Conservation (phyloP, 805 yeast genomes). For the Hanseniaspora valbyensis region DNA sequence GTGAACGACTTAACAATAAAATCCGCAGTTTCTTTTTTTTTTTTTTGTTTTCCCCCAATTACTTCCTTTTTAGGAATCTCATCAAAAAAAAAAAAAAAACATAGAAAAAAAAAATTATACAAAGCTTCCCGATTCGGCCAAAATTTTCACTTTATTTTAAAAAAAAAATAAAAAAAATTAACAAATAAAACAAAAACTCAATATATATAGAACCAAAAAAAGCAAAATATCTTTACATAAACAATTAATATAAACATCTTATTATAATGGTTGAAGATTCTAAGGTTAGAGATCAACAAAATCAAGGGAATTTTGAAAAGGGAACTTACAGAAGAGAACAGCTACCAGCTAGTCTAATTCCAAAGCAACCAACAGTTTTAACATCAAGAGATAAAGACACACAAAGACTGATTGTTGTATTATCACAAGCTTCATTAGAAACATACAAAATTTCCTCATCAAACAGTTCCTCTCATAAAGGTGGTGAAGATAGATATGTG, state of each 20-base stretch:
- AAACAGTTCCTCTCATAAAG: conserved; percentile 34
- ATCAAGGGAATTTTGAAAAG: conserved; percentile 28
- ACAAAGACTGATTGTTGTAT: conserved; percentile 82
- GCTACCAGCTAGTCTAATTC: conserved; percentile 66
- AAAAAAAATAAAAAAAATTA: neutral
- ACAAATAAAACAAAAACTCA: neutral
- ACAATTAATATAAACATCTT: too few relatives aligned
- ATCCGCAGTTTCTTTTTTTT: neutral
- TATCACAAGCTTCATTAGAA: conserved; percentile 90
- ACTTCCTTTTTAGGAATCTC: conserved; percentile 25
- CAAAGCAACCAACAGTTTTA: conserved; percentile 72
- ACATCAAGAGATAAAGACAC: conserved; percentile 78
- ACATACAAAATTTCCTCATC: conserved; percentile 80
- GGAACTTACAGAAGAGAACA: conserved; percentile 21
- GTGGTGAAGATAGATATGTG: conserved; percentile 81
- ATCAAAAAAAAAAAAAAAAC: too few relatives aligned
- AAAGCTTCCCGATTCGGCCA: neutral
- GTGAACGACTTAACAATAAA: too few relatives aligned
- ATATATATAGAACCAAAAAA: too few relatives aligned
- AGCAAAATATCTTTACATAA: too few relatives aligned
- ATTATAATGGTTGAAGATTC: conserved; percentile 38
- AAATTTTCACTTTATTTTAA: neutral
- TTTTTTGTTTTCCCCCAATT: neutral
- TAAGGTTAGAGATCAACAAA: conserved; percentile 36
- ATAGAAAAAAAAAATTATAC: too few relatives aligned